These are phyloP conservation scores for Pichia membranifaciens DNA, from an alignment of 805 yeast species.

Conservation along the genomic window DNA sequence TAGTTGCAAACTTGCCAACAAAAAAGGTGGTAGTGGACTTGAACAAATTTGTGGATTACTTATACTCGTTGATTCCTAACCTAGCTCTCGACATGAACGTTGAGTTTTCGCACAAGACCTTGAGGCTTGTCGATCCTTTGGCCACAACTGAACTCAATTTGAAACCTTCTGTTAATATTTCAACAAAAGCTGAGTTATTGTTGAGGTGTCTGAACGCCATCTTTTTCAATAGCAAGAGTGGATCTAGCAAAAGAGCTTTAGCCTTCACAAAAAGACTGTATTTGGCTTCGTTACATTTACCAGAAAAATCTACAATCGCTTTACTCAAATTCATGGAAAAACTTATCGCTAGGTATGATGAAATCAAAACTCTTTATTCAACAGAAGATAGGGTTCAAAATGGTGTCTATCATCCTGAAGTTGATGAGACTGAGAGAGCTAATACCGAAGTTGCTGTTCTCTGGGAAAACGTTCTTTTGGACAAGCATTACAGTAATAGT, in stretches of 20 bases:
- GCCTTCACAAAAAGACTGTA: slow-evolving; percentile 83
- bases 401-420: slow-evolving; percentile 65
- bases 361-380: slow-evolving; percentile 67
- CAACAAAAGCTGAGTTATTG: slow-evolving; percentile 83
- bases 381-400: slow-evolving; percentile 86
- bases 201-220: slow-evolving; percentile 72
- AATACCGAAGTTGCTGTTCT: slow-evolving; percentile 85
- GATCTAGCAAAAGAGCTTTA: slow-evolving; percentile 58
- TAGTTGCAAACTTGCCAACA: slow-evolving; percentile 67
- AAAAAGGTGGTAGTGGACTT: slow-evolving; percentile 76
- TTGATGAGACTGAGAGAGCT: slow-evolving; percentile 62
- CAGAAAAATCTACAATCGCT: slow-evolving; percentile 84
- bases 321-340: slow-evolving; percentile 72
- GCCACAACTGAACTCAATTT: slow-evolving; percentile 30
- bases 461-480: slow-evolving; percentile 80
- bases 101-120: slow-evolving; percentile 76
- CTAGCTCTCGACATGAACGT: slow-evolving; percentile 74
- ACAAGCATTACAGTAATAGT: slow-evolving; percentile 76
- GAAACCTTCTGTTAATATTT: slow-evolving; percentile 74
- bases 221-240: slow-evolving; percentile 70
- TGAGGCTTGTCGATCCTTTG: slow-evolving; percentile 77
- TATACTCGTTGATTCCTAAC: slow-evolving; percentile 64
- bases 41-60: slow-evolving; percentile 68
- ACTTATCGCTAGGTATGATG: slow-evolving; percentile 63
- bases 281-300: slow-evolving; percentile 61